Evolutionary conservation across 1,284 basidiomycete genomes (phyloP), one percentile per base, ranked within the genome.

Genomic region (Apiotrichum porosum): DNA sequence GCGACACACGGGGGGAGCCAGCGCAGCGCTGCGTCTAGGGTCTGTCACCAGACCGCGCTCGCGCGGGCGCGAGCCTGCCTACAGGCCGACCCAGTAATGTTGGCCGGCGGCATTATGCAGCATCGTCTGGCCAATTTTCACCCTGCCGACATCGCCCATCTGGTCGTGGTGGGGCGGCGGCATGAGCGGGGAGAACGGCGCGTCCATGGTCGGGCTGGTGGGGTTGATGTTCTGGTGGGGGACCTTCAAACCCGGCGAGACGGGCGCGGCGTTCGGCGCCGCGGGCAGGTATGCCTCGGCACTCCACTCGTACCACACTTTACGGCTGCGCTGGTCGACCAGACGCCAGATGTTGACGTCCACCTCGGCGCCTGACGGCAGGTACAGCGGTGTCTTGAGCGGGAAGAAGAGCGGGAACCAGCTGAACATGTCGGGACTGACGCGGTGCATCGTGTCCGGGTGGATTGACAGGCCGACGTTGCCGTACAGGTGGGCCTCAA

Each of bases 341-440:
- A 97, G 74, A 24, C 95, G 83, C 94, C 95, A 99, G 43, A 99
- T 81, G 44, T 88, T 87, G 9, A 97, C 88, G 48, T 91, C 86
- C 15, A 99, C 76, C 71, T 98, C 94, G 21, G 88, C 85, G 61
- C 88, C 85, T 51, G 85, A 85, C 12, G 95, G 94, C 1, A 98
- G 79, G 68, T 97, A 97, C 8, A 99, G 73, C 1, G 94, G 90
- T 60, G 94, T 88, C 84, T 84, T 86, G 66, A 93, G 81, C 1
- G 94, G 94, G 73, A 99, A 95, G 76, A 91, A 97, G 28, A 97
- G 77, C 0, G 95, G 95, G 77, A 99, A 99, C 95, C 95, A 99
- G 63, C 89, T 94, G 52, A 97, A 78, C 94, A 98, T 97, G 60
- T 97, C 86, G 60, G 88, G 88, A 15, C 88, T 90, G 44, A 92